Conservation (phyloP, 805 yeast species). For the Candida cerambycidarum region DNA sequence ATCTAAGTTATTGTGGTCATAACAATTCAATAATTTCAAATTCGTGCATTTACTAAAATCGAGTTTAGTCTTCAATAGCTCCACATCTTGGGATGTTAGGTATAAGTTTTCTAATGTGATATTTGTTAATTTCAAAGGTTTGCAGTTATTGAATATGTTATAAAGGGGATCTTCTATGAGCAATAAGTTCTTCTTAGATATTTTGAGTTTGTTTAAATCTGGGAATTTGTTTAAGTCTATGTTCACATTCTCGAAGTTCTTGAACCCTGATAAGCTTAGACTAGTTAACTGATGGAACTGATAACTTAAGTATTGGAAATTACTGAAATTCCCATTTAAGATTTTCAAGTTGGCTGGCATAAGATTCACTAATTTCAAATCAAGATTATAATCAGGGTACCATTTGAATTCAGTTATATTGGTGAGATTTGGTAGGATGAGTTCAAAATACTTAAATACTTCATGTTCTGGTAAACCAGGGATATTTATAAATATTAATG, state of each 20-base stretch:
- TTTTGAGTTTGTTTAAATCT: constrained; percentile 16
- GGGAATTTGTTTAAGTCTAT: constrained; percentile 15
- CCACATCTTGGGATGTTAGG: constrained; percentile 9
- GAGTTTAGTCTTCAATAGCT: constrained; percentile 8
- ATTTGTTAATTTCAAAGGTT: constrained; percentile 6
- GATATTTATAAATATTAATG: constrained; percentile 15
- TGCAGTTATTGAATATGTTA: constrained; percentile 11
- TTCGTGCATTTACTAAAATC: constrained; percentile 4
- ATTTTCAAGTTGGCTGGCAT: constrained; percentile 16
- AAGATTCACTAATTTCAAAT: constrained; percentile 13
- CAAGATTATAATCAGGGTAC: constrained; percentile 19
- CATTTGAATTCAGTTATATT: constrained; percentile 20
- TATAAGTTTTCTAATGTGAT: constrained; percentile 15
- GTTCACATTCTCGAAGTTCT: constrained; percentile 13
- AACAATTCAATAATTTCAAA: constrained; percentile 14
- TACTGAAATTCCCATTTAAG: constrained; percentile 20
- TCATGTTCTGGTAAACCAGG: constrained; percentile 28
- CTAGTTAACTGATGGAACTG: constrained; percentile 13
- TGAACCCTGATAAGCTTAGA: constrained; percentile 18
- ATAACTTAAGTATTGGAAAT: constrained; percentile 13
- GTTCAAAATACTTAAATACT: constrained; percentile 16
- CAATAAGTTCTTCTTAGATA: constrained; percentile 16
- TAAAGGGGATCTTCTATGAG: constrained; percentile 13
- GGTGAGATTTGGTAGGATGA: constrained; percentile 17
- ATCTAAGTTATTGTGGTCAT: constrained; percentile 10